Conservation (phyloP, 164 flowering plant genomes). For the Macadamia integrifolia region DNA sequence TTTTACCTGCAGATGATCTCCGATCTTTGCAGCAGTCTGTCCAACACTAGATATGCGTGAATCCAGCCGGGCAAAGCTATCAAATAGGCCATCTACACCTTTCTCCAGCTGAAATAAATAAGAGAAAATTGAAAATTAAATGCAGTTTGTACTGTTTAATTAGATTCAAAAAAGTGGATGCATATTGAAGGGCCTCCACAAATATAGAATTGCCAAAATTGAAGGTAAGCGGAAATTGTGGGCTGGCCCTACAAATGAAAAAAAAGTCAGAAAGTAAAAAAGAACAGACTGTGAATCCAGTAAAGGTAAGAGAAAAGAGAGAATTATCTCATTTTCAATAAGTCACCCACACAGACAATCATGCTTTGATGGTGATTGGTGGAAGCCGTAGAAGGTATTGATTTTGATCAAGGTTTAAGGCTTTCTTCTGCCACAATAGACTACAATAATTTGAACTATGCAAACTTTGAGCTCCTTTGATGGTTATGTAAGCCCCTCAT, state of each 20-base stretch:
- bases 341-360: neutral
- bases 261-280: too few relatives aligned
- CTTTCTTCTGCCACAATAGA: neutral
- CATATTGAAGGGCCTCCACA: neutral
- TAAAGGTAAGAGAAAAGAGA: neutral
- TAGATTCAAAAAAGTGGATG: neutral
- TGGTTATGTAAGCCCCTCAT: too few relatives aligned
- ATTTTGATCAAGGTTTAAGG: neutral
- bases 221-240: neutral
- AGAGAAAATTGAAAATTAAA: neutral
- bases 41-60: conserved; percentile 99
- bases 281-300: neutral
- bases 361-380: neutral
- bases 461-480: too few relatives aligned
- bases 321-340: neutral
- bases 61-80: conserved; percentile 93
- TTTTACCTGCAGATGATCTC: conserved; percentile 95
- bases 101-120: conserved; percentile 65
- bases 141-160: neutral
- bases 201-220: neutral
- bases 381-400: neutral
- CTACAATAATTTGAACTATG: neutral
- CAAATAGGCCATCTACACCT: conserved; percentile 97
- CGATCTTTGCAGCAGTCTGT: conserved; percentile 99
- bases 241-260: too few relatives aligned